Percentiles rank a stretch among this genome's conserved stretches.
Conservation (phyloP, 1,284 basidiomycete species). For the Heterobasidion occidentale region DNA sequence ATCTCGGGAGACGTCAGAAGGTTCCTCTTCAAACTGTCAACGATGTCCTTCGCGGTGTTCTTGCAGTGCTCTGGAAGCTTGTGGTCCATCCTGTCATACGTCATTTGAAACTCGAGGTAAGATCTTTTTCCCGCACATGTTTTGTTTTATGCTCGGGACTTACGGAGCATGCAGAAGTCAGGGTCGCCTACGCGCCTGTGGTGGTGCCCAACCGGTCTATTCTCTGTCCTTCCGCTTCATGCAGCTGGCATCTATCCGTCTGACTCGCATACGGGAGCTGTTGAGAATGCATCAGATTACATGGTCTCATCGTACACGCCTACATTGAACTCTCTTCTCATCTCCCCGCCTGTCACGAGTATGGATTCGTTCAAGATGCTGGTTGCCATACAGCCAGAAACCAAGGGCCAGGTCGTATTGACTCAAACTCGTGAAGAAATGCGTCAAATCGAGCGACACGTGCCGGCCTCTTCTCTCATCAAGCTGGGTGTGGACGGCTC, state of each 20-base stretch:
- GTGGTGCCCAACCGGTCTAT: slow-evolving; percentile 11
- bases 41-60: neutral
- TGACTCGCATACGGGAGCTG: neutral
- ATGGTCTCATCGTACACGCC: slow-evolving; percentile 19
- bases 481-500: neutral
- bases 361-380: neutral
- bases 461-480: neutral
- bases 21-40: neutral
- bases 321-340: neutral
- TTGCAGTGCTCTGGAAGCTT: neutral
- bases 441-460: neutral
- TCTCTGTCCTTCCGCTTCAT: slow-evolving; percentile 18
- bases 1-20: neutral
- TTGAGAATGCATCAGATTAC: slow-evolving; percentile 8
- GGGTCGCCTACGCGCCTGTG: slow-evolving; percentile 9
- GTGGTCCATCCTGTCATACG: neutral
- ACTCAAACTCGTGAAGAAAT: neutral
- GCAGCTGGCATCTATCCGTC: slow-evolving; percentile 14
- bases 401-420: neutral
- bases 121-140: neutral
- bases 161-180: slow-evolving; percentile 1
- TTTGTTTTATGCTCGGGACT: neutral
- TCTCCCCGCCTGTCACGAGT: neutral
- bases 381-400: neutral
- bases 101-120: neutral